phyloP scores from a whole-genome alignment of 176 grass and related monocot genomes.

The Aegilops tauschii region DNA sequence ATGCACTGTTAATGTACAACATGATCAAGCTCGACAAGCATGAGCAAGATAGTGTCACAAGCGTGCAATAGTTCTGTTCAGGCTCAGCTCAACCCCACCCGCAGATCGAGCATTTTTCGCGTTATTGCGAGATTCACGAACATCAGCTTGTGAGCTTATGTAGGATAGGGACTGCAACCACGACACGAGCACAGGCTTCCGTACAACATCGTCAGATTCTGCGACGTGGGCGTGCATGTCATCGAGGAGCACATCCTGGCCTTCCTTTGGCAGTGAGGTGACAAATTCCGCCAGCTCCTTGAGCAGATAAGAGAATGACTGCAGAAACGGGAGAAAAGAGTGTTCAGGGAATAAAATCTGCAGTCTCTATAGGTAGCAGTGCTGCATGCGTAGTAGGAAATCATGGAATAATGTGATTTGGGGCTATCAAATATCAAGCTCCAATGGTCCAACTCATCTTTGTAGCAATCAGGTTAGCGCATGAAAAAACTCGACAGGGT shows the following conservation, averaged over 20 bases:
- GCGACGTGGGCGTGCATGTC: conserved; percentile 81
- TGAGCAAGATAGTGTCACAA: conserved; percentile 2
- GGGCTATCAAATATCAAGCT: background rate
- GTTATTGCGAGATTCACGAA: background rate
- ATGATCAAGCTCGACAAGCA: background rate
- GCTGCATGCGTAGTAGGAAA: background rate
- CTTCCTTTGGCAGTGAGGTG: conserved; percentile 61
- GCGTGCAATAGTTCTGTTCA: conserved; percentile 36
- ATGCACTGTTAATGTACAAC: background rate
- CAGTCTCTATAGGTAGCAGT: background rate
- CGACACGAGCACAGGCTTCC: conserved; percentile 80
- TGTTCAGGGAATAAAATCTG: background rate
- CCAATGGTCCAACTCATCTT: background rate
- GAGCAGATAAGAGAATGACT: conserved; percentile 84
- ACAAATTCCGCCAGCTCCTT: conserved; percentile 78
- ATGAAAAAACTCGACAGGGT: background rate
- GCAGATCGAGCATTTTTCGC: background rate
- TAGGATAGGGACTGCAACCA: conserved; percentile 94
- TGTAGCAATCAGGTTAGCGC: background rate
- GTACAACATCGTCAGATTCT: conserved; percentile 77
- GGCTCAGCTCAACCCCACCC: background rate
- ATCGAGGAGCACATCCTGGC: conserved; percentile 75
- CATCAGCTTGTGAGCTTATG: conserved; percentile 51
- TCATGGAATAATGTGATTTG: background rate
- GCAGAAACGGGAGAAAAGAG: background rate